phyloP scores from a whole-genome alignment of 805 yeast species.

The Zygoascus flipseniorum region DNA sequence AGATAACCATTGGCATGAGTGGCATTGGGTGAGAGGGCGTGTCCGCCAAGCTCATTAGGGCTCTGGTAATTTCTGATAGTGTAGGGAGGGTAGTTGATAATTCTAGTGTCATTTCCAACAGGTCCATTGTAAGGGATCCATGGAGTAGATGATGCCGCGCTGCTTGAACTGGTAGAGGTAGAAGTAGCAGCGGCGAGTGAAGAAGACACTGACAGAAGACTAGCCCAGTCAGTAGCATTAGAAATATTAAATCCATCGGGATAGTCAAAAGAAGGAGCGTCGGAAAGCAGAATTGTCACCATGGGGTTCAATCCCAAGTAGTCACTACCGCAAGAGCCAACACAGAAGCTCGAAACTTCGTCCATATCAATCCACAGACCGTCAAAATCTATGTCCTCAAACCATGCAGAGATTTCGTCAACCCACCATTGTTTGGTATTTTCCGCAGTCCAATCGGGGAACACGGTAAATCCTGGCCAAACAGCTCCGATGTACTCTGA shows the following conservation, averaged over 20 bases:
- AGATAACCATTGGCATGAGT: slow-evolving; percentile 72
- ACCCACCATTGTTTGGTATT: slow-evolving; percentile 37
- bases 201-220: neutral
- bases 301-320: neutral
- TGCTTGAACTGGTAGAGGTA: neutral
- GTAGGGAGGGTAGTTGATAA: slow-evolving; percentile 30
- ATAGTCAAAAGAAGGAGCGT: neutral
- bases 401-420: slow-evolving; percentile 33
- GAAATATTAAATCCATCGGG: neutral
- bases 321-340: slow-evolving; percentile 26
- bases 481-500: slow-evolving; percentile 69
- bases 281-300: neutral
- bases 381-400: slow-evolving; percentile 48
- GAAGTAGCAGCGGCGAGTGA: neutral
- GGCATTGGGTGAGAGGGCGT: slow-evolving; percentile 71
- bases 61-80: slow-evolving; percentile 26
- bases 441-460: slow-evolving; percentile 81
- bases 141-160: neutral
- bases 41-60: slow-evolving; percentile 63
- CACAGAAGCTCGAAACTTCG: slow-evolving; percentile 62
- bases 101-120: slow-evolving; percentile 20
- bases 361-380: slow-evolving; percentile 96
- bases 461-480: slow-evolving; percentile 93
- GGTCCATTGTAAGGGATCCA: neutral
- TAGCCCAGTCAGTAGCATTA: neutral